phyloP scores from a whole-genome alignment of 2,329 filamentous ascomycete genomes.

The Emmonsiellopsis sp. region DNA sequence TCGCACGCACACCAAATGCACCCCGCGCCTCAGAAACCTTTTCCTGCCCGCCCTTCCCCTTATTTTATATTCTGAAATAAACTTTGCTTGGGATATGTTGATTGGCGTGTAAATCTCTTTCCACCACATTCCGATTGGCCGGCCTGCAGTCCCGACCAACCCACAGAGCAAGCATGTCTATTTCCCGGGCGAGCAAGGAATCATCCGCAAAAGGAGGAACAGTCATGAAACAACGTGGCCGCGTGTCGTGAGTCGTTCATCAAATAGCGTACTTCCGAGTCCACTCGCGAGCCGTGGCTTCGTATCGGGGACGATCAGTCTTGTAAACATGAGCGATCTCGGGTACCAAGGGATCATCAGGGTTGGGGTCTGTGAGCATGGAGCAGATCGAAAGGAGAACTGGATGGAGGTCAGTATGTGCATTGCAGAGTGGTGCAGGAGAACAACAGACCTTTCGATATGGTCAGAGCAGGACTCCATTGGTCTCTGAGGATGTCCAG shows the following conservation, averaged over 20 bases:
- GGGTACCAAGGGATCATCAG: slow-evolving; percentile 94
- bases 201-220: neutral
- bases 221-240: neutral
- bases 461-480: slow-evolving; percentile 97
- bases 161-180: no score
- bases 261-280: slow-evolving; percentile 98
- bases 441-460: slow-evolving; percentile 73
- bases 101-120: no score
- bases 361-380: slow-evolving; percentile 99
- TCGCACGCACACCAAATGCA: no score
- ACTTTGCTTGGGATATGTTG: no score
- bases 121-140: no score
- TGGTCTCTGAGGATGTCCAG: slow-evolving; percentile 97
- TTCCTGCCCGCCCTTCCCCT: no score
- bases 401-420: slow-evolving; percentile 29
- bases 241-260: slow-evolving; percentile 10
- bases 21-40: no score
- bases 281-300: slow-evolving; percentile 95
- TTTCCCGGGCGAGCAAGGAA: no score
- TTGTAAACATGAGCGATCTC: slow-evolving; percentile 99
- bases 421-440: neutral
- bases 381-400: slow-evolving; percentile 98
- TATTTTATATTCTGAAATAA: no score
- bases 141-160: no score
- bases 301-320: slow-evolving; percentile 91